phyloP scores from a whole-genome alignment of 2,329 filamentous ascomycete species.

The Calycina marina region DNA sequence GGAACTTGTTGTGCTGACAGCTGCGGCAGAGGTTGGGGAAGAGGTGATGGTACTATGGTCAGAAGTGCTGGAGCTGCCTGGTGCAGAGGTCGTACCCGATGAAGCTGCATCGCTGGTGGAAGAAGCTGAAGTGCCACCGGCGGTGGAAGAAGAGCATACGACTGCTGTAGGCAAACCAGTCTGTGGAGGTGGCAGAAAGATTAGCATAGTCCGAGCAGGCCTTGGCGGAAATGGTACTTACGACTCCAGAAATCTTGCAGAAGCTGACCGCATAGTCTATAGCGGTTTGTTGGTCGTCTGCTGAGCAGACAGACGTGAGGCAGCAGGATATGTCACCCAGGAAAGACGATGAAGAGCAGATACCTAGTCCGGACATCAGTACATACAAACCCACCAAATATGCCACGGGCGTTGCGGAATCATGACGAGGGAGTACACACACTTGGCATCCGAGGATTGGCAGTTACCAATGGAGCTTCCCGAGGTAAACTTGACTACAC shows the following conservation, averaged over 20 bases:
- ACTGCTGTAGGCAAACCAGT: background rate
- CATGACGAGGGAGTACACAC: constrained; percentile 17
- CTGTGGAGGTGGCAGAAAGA: background rate
- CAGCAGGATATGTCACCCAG: constrained; percentile 34
- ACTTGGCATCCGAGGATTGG: constrained; percentile 27
- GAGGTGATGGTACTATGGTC: constrained; percentile 1
- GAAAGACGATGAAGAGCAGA: constrained; percentile 24
- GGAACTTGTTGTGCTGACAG: constrained; percentile 1
- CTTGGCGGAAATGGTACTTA: background rate
- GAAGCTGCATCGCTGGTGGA: background rate
- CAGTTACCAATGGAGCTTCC: constrained; percentile 27
- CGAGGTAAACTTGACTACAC: constrained; percentile 23
- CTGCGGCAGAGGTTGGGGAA: background rate
- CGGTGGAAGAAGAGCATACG: constrained; percentile 7
- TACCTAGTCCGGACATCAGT: constrained; percentile 26
- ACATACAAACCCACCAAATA: background rate
- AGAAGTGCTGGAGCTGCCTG: constrained; percentile 1
- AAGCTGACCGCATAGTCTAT: constrained; percentile 22
- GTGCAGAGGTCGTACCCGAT: background rate
- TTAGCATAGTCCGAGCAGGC: background rate
- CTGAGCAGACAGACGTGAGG: constrained; percentile 28
- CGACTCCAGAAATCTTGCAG: constrained; percentile 23
- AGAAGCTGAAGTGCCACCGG: constrained; percentile 16
- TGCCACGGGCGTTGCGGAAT: no score
- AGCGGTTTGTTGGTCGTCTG: constrained; percentile 25